Percentiles rank a stretch among this genome's conserved stretches.
Conservation (phyloP, 768 basidiomycete species). For the Russula emetica region DNA sequence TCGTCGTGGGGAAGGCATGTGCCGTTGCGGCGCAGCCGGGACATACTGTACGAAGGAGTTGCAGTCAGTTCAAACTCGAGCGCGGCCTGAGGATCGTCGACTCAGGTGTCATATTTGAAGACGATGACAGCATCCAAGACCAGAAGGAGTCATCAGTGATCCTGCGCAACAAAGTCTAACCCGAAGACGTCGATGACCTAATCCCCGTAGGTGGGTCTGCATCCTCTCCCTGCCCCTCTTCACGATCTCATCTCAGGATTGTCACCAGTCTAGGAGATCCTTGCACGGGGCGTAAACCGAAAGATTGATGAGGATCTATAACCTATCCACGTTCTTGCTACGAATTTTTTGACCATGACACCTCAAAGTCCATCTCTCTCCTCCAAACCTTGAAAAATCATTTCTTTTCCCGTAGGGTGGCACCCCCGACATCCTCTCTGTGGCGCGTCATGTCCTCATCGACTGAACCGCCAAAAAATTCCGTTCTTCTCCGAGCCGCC, state of each 20-base stretch:
- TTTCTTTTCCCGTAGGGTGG: neutral
- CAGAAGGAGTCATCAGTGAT: conserved; percentile 52
- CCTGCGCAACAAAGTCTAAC: conserved; percentile 81
- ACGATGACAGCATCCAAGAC: conserved; percentile 37
- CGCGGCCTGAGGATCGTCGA: no score
- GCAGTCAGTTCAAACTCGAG: neutral
- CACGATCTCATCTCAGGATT: neutral
- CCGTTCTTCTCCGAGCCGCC: conserved; percentile 81
- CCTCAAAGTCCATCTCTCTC: conserved; percentile 55
- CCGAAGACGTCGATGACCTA: conserved; percentile 87
- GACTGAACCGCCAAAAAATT: conserved; percentile 95
- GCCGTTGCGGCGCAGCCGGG: no score
- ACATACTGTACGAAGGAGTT: no score
- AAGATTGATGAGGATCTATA: conserved; percentile 48
- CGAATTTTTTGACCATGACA: conserved; percentile 88
- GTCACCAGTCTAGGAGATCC: conserved; percentile 75
- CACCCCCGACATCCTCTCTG: neutral
- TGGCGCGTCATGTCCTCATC: neutral
- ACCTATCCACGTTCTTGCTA: conserved; percentile 69
- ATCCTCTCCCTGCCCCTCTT: no score
- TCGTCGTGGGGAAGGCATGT: no score
- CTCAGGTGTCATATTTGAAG: no score
- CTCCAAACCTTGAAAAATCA: conserved; percentile 19
- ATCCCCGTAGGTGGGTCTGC: conserved; percentile 70
- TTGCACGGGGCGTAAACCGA: conserved; percentile 59